These are phyloP conservation scores for Nyssa sinensis DNA, from an alignment of 148 eudicot genomes.

Conservation along the genomic window DNA sequence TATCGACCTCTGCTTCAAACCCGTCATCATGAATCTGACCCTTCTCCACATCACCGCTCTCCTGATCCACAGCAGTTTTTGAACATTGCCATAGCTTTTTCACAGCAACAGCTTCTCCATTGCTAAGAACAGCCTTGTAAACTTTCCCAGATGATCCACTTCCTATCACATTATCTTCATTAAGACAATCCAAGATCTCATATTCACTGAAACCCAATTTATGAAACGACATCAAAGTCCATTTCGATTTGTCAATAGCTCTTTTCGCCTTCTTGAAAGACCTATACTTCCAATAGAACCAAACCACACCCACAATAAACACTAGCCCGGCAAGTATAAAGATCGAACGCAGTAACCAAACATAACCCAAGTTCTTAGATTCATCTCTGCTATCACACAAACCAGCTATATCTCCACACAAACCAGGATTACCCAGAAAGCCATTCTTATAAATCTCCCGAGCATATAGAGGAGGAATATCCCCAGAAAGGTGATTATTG, in stretches of 20 bases:
- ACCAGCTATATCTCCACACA: conserved; percentile 68
- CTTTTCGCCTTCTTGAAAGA: conserved; percentile 44
- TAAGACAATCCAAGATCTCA: conserved; percentile 72
- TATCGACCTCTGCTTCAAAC: conserved; percentile 86
- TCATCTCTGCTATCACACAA: conserved; percentile 44
- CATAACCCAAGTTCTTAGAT: conserved; percentile 33
- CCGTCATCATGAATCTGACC: conserved; percentile 50
- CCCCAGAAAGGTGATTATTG: conserved; percentile 62
- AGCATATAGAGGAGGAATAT: conserved; percentile 60
- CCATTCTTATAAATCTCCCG: conserved; percentile 54
- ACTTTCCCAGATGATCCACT: conserved; percentile 89
- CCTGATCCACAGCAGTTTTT: conserved; percentile 31
- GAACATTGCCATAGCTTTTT: conserved; percentile 64
- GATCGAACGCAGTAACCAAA: conserved; percentile 63
- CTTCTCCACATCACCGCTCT: conserved; percentile 48
- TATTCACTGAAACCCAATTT: conserved; percentile 82
- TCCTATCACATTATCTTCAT: conserved; percentile 90
- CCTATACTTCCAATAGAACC: conserved; percentile 63
- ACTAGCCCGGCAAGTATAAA: conserved; percentile 60
- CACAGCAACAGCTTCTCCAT: conserved; percentile 78
- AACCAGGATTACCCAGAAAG: conserved; percentile 79
- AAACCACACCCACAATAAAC: conserved; percentile 50
- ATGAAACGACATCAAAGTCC: conserved; percentile 91
- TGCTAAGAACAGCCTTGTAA: conserved; percentile 78
- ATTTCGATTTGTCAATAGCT: conserved; percentile 58